Evolutionary conservation across 352 stramenopile species (phyloP).

Genomic region (Globisporangium orthogonon): DNA sequence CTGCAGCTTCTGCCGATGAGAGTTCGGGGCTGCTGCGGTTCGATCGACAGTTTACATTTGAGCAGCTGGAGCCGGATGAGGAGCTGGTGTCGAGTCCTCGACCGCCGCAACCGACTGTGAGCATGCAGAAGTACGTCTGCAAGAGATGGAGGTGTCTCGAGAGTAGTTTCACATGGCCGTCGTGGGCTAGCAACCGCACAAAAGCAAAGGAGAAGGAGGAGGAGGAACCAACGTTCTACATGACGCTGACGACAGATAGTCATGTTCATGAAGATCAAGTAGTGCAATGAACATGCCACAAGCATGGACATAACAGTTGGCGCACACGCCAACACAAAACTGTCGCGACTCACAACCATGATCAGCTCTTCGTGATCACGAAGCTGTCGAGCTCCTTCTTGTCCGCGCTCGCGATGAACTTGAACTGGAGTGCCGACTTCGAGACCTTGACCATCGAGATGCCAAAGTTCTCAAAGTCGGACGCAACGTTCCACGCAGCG

Average conservation of each 20-base stretch:
- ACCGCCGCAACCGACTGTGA: constrained; percentile 40
- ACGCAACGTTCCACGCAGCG: constrained; percentile 45
- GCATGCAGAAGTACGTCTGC: constrained; percentile 50
- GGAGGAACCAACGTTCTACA: too few relatives aligned
- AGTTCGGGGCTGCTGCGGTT: constrained; percentile 17
- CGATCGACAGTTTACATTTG: constrained; percentile 31
- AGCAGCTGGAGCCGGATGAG: constrained; percentile 13
- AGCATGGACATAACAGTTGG: too few relatives aligned
- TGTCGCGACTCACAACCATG: too few relatives aligned
- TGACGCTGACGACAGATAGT: too few relatives aligned
- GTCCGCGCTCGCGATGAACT: constrained; percentile 18
- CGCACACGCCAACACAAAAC: too few relatives aligned
- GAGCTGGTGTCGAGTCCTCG: not conserved
- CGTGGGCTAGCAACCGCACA: too few relatives aligned
- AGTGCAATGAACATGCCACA: too few relatives aligned
- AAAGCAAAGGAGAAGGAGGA: too few relatives aligned
- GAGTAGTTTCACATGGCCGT: too few relatives aligned
- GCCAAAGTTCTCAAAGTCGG: constrained; percentile 42
- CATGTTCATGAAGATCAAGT: too few relatives aligned
- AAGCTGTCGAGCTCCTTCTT: constrained; percentile 19
- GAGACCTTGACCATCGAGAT: constrained; percentile 8
- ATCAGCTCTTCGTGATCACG: constrained; percentile 5
- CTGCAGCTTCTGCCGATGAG: constrained; percentile 32
- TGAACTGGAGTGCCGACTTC: constrained; percentile 17
- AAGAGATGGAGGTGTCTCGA: too few relatives aligned